Evolutionary conservation across 371 early-diverging fungal species (phyloP), one percentile per base, ranked within the genome.

Genomic region (Funneliformis caledonium): DNA sequence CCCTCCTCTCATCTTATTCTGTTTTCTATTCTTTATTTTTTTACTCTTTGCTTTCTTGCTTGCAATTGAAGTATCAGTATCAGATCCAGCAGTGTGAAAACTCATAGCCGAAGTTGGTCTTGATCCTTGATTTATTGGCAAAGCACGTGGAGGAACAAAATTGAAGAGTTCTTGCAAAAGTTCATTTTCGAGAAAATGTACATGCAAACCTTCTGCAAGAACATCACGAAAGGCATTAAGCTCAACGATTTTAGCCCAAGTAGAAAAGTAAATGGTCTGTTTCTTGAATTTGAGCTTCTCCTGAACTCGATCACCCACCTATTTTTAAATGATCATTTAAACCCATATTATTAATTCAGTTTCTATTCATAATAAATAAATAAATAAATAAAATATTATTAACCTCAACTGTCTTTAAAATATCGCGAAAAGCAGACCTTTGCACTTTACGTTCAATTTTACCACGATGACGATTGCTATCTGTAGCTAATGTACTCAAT

Each of bases 391-490:
- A 50, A 50, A 1, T 56, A 16, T 45, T n/a, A 76, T n/a, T 72
- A 22, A 82, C 81, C 73, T 92, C 92, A n/a, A 95, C 91, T n/a
- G 89, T 91, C 50, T 84, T 83, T 37, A 93, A 82, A 65, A 95
- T 88, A 76, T 92, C 92, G 45, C 94, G 85, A 79, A 95, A 90
- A 0, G 91, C 90, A 0, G 89, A 88, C 56, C 92, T 89, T 72
- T 94, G 94, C 37, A 88, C 84, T 2, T 87, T 87, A n/a, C 90
- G 86, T 81, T 91, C 92, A 73, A 88, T 88, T 82, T 92, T 91
- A 26, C 87, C 89, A 42, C 89, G 89, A 16, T 88, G 89, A 52
- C 89, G 88, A 75, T 75, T 87, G 72, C 91, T 91, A 69, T 92
- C 92, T 4, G 90, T 86, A 4, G 89, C 88, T 22, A 94, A 83